Evolutionary conservation across 352 stramenopile species (phyloP).

Genomic region (Aphanomyces euteiches): DNA sequence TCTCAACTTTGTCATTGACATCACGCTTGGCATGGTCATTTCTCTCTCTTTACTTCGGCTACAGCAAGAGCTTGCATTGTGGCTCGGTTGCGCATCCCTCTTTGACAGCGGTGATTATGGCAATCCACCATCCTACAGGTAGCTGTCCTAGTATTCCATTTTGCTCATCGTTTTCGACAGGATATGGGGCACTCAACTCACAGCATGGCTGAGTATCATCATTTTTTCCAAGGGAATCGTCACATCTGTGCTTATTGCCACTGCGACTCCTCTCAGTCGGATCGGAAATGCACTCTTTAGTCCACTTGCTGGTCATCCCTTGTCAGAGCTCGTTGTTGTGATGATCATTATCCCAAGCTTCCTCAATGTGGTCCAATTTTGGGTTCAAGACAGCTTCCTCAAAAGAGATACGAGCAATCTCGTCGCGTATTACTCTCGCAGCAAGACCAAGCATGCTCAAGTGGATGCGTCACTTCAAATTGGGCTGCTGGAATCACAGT

Average conservation of each 20-base stretch:
- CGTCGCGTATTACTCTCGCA: slow-evolving; percentile 42
- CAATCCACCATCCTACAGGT: slow-evolving; percentile 60
- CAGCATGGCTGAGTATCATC: slow-evolving; percentile 68
- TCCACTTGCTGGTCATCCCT: slow-evolving; percentile 55
- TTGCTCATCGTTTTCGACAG: slow-evolving; percentile 25
- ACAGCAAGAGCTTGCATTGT: slow-evolving; percentile 69
- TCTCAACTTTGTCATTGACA: slow-evolving; percentile 78
- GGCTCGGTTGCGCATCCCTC: slow-evolving; percentile 67
- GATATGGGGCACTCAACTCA: slow-evolving; percentile 57
- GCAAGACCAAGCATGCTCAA: slow-evolving; percentile 37
- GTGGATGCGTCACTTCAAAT: slow-evolving; percentile 70
- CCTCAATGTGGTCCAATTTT: slow-evolving; percentile 81
- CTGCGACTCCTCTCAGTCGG: slow-evolving; percentile 43
- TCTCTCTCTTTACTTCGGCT: slow-evolving; percentile 66
- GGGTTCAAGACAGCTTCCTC: slow-evolving; percentile 82
- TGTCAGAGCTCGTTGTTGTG: slow-evolving; percentile 66
- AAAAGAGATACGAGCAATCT: slow-evolving; percentile 69
- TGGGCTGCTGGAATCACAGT: slow-evolving; percentile 43
- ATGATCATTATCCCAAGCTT: slow-evolving; percentile 83
- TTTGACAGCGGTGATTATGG: slow-evolving; percentile 76
- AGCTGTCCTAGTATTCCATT: neutral
- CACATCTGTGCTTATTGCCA: slow-evolving; percentile 60
- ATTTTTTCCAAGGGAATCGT: slow-evolving; percentile 78
- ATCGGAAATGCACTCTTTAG: slow-evolving; percentile 64
- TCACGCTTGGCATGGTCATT: slow-evolving; percentile 75